Base-by-base conservation (phyloP, 2,329 filamentous ascomycete species). In the Cladosporium oxysporum region DNA sequence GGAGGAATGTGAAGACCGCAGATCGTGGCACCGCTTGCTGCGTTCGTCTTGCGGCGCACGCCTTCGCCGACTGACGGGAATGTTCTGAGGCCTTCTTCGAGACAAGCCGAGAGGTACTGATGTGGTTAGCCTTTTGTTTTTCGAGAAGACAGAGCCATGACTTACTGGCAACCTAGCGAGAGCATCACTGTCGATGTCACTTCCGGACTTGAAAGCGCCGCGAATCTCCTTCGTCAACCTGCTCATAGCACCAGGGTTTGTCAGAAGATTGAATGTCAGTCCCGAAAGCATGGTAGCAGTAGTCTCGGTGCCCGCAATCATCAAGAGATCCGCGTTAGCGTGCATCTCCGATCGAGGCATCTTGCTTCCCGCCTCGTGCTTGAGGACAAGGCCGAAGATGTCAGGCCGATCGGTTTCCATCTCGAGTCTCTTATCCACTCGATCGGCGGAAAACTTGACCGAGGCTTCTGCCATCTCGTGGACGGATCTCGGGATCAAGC, bases 261-360 rank as follows among this genome's bases (percentile, higher is more conserved):
- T 87, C 33, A 93, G 81, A 5, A 93, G 78, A 75, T 87, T 88
- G 78, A 92, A 93, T 69, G 93, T 91, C 0, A 92, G 84, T 2
- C 88, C 83, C 1, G 85, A 84, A 0, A 93, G 82, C 2, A 85
- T 85, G 71, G 93, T 93, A 53, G 89, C 91, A 0, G 91, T 93
- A 0, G 91, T 93, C 76, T 94, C 91, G 2, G 86, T 89, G 3
- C 91, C 91, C 0, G 91, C 91, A 69, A 90, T 83, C 68, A 82
- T 79, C 57, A 80, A 71, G 5, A 76, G 63, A 6, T 69, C 67
- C 11, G 70, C 70, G 55, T 76, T 78, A 29, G 71, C 66, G 28
- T 74, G 70, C 66, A 79, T 75, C 62, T 79, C 77, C 0, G 66
- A 73, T 12, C 68, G 57, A 8, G 61, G 70, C 58, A 76, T 58